Percentiles rank a stretch among this genome's conserved stretches.
These are phyloP conservation scores for Huntiella bhutanensis DNA, from an alignment of 2,329 filamentous ascomycete species.

Conservation along the genomic window DNA sequence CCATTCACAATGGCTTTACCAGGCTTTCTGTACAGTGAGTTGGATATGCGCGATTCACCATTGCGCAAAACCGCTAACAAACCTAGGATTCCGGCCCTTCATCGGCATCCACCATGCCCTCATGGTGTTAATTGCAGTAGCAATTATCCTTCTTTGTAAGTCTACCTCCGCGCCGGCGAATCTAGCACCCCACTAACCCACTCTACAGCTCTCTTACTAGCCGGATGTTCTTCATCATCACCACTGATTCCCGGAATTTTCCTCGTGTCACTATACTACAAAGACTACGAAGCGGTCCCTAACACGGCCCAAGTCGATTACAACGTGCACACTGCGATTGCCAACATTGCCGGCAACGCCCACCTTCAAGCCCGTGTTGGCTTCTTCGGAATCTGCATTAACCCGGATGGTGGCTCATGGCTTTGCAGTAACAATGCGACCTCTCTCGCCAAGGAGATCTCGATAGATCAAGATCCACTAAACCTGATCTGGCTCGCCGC, in stretches of 20 bases:
- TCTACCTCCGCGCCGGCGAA: background rate
- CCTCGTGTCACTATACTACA: conserved; percentile 93
- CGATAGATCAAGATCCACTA: conserved; percentile 80
- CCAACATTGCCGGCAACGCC: conserved; percentile 74
- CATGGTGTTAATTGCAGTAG: conserved; percentile 88
- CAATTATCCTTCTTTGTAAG: conserved; percentile 90
- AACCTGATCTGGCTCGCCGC: conserved; percentile 94
- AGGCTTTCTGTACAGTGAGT: background rate
- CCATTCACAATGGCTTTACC: conserved; percentile 13
- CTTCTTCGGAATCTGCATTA: conserved; percentile 96
- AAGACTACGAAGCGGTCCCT: conserved; percentile 64
- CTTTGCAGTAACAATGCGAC: conserved; percentile 96
- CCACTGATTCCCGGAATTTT: conserved; percentile 91
- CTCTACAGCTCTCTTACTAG: conserved; percentile 60
- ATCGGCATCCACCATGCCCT: conserved; percentile 68
- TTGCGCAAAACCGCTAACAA: background rate
- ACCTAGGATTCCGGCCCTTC: conserved; percentile 44
- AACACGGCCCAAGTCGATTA: conserved; percentile 82
- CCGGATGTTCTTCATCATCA: conserved; percentile 91
- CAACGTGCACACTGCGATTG: conserved; percentile 64
- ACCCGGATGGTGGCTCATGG: conserved; percentile 74
- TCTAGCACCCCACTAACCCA: background rate
- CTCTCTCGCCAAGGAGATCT: conserved; percentile 71
- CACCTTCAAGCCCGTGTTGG: conserved; percentile 79
- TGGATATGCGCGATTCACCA: background rate